Percentiles rank a stretch among this genome's conserved stretches.
Evolutionary conservation across 2,329 filamentous ascomycete species (phyloP).

Genomic region (Dothistroma pini): DNA sequence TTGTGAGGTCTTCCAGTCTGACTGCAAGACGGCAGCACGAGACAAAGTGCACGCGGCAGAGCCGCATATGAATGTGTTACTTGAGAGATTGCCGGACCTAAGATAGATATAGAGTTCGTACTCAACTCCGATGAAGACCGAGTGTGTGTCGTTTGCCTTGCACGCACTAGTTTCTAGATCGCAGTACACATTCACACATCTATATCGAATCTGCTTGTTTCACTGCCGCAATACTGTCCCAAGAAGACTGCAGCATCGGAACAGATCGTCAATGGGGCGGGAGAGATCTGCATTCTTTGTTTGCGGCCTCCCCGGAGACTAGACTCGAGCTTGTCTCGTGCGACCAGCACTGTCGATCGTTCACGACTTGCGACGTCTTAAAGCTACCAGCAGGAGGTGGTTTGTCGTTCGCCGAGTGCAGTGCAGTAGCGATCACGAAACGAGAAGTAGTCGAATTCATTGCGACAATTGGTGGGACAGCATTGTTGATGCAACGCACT

Average conservation of each 20-base stretch:
- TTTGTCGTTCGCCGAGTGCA: not conserved
- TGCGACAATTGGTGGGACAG: not conserved
- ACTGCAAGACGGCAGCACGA: not conserved
- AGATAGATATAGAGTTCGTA: not conserved
- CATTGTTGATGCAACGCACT: not conserved
- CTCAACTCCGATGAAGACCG: not conserved
- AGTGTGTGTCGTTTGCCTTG: not conserved
- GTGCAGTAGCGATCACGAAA: not conserved
- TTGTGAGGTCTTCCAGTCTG: constrained; percentile 13
- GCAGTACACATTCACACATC: no score
- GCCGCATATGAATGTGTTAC: not conserved
- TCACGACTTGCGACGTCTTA: not conserved
- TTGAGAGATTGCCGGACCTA: not conserved
- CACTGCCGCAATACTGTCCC: not conserved
- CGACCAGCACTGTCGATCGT: not conserved
- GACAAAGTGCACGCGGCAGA: not conserved
- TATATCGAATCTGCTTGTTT: not conserved
- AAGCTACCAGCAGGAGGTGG: not conserved
- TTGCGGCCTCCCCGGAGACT: no score
- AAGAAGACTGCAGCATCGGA: not conserved
- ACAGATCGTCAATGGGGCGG: not conserved
- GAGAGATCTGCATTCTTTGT: not conserved
- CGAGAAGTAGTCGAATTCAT: not conserved
- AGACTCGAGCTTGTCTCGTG: not conserved
- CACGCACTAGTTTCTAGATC: no score